Conservation (phyloP, 768 basidiomycete species). For the Termitomyces heimii region DNA sequence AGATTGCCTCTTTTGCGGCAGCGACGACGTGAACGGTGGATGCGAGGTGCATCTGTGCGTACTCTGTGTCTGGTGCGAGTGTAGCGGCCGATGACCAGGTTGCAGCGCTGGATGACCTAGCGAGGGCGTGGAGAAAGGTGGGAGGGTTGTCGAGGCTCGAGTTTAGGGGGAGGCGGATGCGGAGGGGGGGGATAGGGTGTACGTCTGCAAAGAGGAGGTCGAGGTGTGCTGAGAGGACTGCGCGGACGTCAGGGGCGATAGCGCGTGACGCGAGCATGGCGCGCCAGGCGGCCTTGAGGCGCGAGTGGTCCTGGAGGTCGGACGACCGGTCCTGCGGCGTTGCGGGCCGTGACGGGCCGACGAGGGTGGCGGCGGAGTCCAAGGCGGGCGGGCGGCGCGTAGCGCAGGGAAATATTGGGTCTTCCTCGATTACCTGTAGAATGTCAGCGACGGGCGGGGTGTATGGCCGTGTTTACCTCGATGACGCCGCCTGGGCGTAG, state of each 20-base stretch:
- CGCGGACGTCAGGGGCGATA: conserved; percentile 45
- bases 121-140: neutral
- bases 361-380: too few species aligned
- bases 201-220: conserved; percentile 48
- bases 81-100: neutral
- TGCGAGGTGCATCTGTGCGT: conserved; percentile 62
- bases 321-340: conserved; percentile 12
- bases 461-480: conserved; percentile 42
- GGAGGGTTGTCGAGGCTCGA: conserved; percentile 16
- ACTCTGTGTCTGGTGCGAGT: conserved; percentile 22
- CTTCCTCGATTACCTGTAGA: conserved; percentile 69
- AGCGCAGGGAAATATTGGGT: conserved; percentile 59
- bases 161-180: conserved; percentile 52
- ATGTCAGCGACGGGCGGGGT: neutral
- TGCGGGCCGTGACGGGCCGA: conserved; percentile 5
- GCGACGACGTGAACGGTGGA: conserved; percentile 48
- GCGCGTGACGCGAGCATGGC: conserved; percentile 58
- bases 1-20: conserved; percentile 68
- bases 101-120: neutral
- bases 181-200: conserved; percentile 39
- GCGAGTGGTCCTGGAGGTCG: conserved; percentile 57
- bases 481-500: conserved; percentile 56
- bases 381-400: conserved; percentile 16
- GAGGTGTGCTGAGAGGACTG: conserved; percentile 65
- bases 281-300: conserved; percentile 60